Base-by-base conservation (phyloP, 129 eudicot genomes). In the Dittrichia graveolens region DNA sequence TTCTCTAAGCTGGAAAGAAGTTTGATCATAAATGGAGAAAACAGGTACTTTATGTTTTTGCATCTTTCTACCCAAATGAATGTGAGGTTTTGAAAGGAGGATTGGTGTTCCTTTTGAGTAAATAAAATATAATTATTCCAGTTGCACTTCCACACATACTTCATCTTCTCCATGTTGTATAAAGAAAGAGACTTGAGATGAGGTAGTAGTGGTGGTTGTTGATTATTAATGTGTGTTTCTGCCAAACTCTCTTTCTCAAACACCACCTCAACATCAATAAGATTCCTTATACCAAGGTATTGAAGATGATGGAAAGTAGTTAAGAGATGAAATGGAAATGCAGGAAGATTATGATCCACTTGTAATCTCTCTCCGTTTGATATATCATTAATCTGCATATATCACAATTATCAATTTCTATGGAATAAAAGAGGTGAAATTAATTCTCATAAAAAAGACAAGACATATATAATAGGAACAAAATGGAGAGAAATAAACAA, bases 91-190 rank as follows among this genome's bases (percentile, higher is more conserved):
- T 24, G 31, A 24, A 24, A 24, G 31, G 31, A 24, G 31, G 31
- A 24, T 24, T 24, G 1, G 1, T 2, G 1, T 24, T 24, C 31
- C 31, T 24, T 24, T 24, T 24, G 31, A 24, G 31, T 24, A 24
- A 24, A 24, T 24, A 24, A 24, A 24, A 24, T 24, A 24, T 24
- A 24, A 24, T 24, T 24, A 24, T 24, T 24, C 31, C 31, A 24
- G 31, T 24, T 24, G 31, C 31, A 67, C 69, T 64, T 64, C 69
- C 69, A 64, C 69, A 64, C 53, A 66, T 24, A n/a, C 31, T 38
- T 34, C 72, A 46, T 66, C 10, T 11, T 66, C 11, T 66, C 57
- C 72, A 67, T 11, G 3, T 13, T 13, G 0, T 0, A 0, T 46
- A 66, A 11, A 0, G 3, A 0, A 5, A 66, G 3, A 11, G 5